Base-by-base conservation (phyloP, 176 grass and related monocot species). In the Carex myosuroides region DNA sequence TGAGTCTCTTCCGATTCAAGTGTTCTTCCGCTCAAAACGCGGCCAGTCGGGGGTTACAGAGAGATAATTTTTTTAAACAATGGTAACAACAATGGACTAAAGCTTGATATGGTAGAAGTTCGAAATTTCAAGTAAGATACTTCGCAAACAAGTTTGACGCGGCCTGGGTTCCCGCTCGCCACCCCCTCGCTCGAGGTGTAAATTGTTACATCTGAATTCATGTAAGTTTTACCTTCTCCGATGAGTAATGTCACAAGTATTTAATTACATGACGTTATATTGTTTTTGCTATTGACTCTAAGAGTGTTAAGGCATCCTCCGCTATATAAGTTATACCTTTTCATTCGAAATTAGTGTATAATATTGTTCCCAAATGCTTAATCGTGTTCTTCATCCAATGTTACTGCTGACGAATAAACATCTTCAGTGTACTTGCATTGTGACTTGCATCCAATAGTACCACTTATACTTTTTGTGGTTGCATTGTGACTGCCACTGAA, bases 171-270 rank as follows among this genome's bases (percentile, higher is more conserved):
- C 42, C 42, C 42, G 42, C 7, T 35, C 7, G 8, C 44, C 44
- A 9, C 8, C 44, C 44, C 44, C 7, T 48, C 46, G 46, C 29
- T 60, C 12, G 13, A 62, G 16, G 35, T 3, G 64, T n/a, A 35
- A 79, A 57, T 24, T 54, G 37, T 42, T 63, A 44, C 59, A 81
- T 8, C 52, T 41, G 3, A 39, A 42, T 64, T 59, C 56, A 81
- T 81, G 79, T 81, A 61, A 81, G 79, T 62, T 81, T 24, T 14
- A 81, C 0, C 6, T 60, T 59, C 76, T 81, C 26, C 14, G 7
- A 81, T 64, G 56, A 81, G 39, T 17, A 22, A 22, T 48, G 70
- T 9, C 8, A 12, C 70, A 42, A 42, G 16, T 41, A 42, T 70
- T 5, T 69, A 6, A 69, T 39, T 69, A 69, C 30, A 17, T 7